Evolutionary conservation across 202 grass and related monocot species (phyloP).

Genomic region (Setaria viridis): DNA sequence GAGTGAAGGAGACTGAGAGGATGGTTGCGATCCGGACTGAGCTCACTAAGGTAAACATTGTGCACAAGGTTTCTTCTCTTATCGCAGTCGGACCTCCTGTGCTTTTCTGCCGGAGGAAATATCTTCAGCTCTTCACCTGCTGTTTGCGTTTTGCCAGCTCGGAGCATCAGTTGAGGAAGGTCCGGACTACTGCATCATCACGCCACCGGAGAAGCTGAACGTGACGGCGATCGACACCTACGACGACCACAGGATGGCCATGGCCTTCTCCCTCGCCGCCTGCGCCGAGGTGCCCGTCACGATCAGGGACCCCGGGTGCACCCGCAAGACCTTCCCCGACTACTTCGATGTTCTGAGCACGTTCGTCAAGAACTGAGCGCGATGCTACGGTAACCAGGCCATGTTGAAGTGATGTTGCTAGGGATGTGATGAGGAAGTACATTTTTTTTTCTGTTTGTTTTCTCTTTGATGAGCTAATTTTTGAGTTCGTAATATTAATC

Average conservation of each 20-base stretch:
- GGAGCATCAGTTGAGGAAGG: constrained; percentile 95
- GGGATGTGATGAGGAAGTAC: constrained; percentile 31
- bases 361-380: constrained; percentile 68
- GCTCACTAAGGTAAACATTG: constrained; percentile 76
- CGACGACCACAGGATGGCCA: constrained; percentile 96
- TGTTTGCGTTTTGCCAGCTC: constrained; percentile 48
- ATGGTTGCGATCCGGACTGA: constrained; percentile 91
- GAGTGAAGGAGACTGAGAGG: constrained; percentile 98
- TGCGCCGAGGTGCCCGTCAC: constrained; percentile 84
- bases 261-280: constrained; percentile 91
- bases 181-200: constrained; percentile 91
- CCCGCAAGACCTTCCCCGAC: constrained; percentile 96
- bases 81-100: not conserved
- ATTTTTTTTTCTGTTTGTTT: not conserved
- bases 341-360: constrained; percentile 94
- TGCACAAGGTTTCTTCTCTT: not conserved
- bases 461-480: constrained; percentile 38
- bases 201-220: constrained; percentile 85
- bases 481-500: constrained; percentile 36
- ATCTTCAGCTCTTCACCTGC: not conserved
- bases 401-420: not conserved
- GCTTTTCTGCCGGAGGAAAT: not conserved
- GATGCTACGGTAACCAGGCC: not conserved
- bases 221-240: constrained; percentile 88
- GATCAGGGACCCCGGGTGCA: constrained; percentile 92